These are phyloP conservation scores for Escovopsis weberi DNA, from an alignment of 2,329 filamentous ascomycete genomes.

Conservation along the genomic window DNA sequence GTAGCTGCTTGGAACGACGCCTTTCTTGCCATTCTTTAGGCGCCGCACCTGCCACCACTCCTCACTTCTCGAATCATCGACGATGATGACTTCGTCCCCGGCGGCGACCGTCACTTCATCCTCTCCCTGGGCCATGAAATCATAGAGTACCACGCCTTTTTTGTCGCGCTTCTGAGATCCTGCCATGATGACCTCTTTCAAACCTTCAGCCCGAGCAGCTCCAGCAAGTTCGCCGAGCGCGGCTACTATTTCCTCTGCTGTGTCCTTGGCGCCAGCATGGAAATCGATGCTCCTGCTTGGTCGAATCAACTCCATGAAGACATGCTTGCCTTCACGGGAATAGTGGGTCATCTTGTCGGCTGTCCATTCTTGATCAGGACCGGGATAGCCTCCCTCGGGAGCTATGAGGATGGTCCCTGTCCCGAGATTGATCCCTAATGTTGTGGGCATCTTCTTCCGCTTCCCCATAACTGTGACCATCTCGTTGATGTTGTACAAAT, in stretches of 20 bases:
- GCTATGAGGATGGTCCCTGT: slow-evolving; percentile 84
- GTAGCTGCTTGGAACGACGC: slow-evolving; percentile 92
- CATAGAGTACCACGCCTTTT: slow-evolving; percentile 78
- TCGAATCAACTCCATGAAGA: slow-evolving; percentile 83
- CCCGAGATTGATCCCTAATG: slow-evolving; percentile 78
- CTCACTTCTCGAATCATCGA: slow-evolving; percentile 85
- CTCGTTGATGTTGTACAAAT: slow-evolving; percentile 93
- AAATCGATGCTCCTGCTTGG: slow-evolving; percentile 95
- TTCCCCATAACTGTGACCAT: slow-evolving; percentile 96
- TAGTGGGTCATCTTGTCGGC: slow-evolving; percentile 95
- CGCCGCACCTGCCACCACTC: slow-evolving; percentile 97
- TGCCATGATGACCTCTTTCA: slow-evolving; percentile 76
- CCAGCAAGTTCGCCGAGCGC: slow-evolving; percentile 82
- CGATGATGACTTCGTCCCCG: slow-evolving; percentile 78
- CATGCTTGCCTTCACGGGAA: slow-evolving; percentile 93
- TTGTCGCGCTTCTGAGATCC: slow-evolving; percentile 56
- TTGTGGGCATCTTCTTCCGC: slow-evolving; percentile 97
- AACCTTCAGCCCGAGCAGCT: slow-evolving; percentile 64
- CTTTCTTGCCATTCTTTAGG: slow-evolving; percentile 83
- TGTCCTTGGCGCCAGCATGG: slow-evolving; percentile 93
- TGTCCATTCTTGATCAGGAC: slow-evolving; percentile 80
- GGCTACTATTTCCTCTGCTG: slow-evolving; percentile 81
- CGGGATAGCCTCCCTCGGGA: slow-evolving; percentile 70
- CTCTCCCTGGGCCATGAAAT: slow-evolving; percentile 91
- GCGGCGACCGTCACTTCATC: slow-evolving; percentile 88